A percentile compares a stretch with the other conserved stretches of the same genome.
These are phyloP conservation scores for Cerioporus squamosus DNA, from an alignment of 1,284 basidiomycete species.

Conservation along the genomic window DNA sequence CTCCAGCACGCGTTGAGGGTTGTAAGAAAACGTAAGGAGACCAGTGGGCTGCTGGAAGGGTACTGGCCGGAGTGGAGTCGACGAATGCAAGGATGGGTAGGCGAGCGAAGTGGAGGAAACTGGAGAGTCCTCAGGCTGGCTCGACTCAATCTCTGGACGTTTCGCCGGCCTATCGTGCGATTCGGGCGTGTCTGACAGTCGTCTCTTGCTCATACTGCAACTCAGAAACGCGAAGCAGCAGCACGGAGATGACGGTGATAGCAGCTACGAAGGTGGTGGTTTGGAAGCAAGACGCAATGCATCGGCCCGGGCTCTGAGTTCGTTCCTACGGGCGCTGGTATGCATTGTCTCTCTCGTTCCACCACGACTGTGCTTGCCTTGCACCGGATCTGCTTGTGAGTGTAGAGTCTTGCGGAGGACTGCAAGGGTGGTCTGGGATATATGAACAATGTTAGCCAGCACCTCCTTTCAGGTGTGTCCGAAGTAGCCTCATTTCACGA, in stretches of 20 bases:
- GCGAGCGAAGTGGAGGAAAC: not conserved
- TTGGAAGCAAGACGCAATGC: not conserved
- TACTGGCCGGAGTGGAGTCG: constrained; percentile 23
- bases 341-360: too few species aligned
- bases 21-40: constrained; percentile 55
- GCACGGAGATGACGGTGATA: not conserved
- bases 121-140: not conserved
- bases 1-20: constrained; percentile 49
- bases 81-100: constrained; percentile 29
- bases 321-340: too few species aligned
- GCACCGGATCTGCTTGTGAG: too few species aligned
- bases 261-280: not conserved
- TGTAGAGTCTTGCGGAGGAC: too few species aligned
- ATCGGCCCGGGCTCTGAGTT: too few species aligned
- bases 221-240: not conserved
- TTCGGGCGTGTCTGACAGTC: not conserved
- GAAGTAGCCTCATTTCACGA: not conserved
- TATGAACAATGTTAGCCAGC: constrained; percentile 75
- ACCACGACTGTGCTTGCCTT: too few species aligned
- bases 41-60: constrained; percentile 50
- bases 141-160: not conserved
- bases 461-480: constrained; percentile 67
- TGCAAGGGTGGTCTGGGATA: constrained; percentile 11
- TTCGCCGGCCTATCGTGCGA: not conserved
- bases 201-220: not conserved